Conservation (phyloP, 176 grass and related monocot species). For the Eragrostis nindensis region DNA sequence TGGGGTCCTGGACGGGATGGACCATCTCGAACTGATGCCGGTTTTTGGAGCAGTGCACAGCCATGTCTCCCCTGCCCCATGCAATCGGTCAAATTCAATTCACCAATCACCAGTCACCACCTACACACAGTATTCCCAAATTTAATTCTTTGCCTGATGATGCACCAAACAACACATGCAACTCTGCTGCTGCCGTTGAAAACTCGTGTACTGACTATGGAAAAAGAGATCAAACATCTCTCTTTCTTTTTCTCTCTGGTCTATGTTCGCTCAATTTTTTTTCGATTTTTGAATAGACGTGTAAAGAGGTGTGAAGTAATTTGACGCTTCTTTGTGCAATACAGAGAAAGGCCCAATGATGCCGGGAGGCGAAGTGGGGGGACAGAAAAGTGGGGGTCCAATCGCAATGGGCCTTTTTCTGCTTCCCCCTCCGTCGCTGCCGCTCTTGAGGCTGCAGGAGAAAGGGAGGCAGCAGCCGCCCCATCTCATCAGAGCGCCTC, state of each 20-base stretch:
- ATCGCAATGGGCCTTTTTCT: neutral
- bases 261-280: too few species aligned
- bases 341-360: neutral
- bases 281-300: too few species aligned
- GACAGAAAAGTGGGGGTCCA: neutral
- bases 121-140: neutral
- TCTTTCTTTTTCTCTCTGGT: too few species aligned
- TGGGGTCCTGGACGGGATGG: neutral
- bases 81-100: neutral
- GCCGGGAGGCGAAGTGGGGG: neutral
- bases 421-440: neutral
- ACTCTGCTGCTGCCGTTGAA: neutral
- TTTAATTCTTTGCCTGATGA: neutral
- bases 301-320: too few species aligned
- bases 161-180: neutral
- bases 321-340: too few species aligned
- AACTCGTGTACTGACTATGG: neutral
- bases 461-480: slow-evolving; percentile 62
- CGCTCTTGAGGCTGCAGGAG: slow-evolving; percentile 57
- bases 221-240: too few species aligned
- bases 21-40: slow-evolving; percentile 30
- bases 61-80: slow-evolving; percentile 29
- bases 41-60: slow-evolving; percentile 27
- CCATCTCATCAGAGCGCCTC: slow-evolving; percentile 28
- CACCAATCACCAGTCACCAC: neutral